Evolutionary conservation across 331 rosid species (phyloP).

Genomic region (Arachis monticola): DNA sequence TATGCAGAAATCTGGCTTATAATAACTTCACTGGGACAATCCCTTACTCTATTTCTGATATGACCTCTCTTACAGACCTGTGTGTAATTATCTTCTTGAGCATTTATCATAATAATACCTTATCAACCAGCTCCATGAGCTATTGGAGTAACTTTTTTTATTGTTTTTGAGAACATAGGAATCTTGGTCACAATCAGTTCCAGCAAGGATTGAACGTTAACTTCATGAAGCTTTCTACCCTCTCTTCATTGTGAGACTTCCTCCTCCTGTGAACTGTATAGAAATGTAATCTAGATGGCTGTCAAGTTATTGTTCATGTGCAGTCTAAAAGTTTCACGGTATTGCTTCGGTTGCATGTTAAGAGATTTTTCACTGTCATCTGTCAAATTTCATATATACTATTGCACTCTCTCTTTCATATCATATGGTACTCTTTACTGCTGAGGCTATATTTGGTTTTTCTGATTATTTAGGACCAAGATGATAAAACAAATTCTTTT

Average conservation of each 20-base stretch:
- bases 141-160: slow-evolving; percentile 26
- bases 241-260: slow-evolving; percentile 77
- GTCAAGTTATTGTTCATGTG: slow-evolving; percentile 21
- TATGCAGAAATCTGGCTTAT: slow-evolving; percentile 78
- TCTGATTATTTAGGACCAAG: slow-evolving; percentile 33
- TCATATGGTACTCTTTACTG: not conserved
- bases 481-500: slow-evolving; percentile 34
- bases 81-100: slow-evolving; percentile 47
- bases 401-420: slow-evolving; percentile 4
- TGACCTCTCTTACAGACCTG: slow-evolving; percentile 72
- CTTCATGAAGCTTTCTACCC: slow-evolving; percentile 65
- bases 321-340: slow-evolving; percentile 14
- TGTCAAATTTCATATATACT: slow-evolving; percentile 11
- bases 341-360: slow-evolving; percentile 34
- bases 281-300: slow-evolving; percentile 33
- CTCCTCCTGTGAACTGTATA: slow-evolving; percentile 33
- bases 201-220: slow-evolving; percentile 67
- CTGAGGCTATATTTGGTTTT: slow-evolving; percentile 33
- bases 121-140: not conserved
- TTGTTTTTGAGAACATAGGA: slow-evolving; percentile 53
- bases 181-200: slow-evolving; percentile 91
- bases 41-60: slow-evolving; percentile 71
- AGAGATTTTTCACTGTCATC: slow-evolving; percentile 7
- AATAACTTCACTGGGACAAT: slow-evolving; percentile 71
- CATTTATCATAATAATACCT: slow-evolving; percentile 27